Evolutionary conservation across 2,329 filamentous ascomycete genomes (phyloP), one percentile per base, ranked within the genome.

Genomic region (Paramyrothecium roridum): DNA sequence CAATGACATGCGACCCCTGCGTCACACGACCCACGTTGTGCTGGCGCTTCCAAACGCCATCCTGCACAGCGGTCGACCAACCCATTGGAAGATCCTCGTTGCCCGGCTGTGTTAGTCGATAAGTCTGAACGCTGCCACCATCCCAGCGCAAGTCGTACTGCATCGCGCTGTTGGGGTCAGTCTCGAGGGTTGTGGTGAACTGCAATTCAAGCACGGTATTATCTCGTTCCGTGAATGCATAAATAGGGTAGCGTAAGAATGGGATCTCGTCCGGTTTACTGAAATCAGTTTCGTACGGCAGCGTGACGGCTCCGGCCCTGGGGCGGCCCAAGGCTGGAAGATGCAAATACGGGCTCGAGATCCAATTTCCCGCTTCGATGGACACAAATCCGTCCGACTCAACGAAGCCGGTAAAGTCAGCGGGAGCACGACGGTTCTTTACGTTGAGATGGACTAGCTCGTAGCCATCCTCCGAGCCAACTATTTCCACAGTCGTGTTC

Each of bases 141-240:
- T 82, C 76, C 17, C 84, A 65, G 7, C 76, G 73, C 3, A 82
- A 67, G 4, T 80, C 76, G 58, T 80, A 84, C 6, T 71, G 72
- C 64, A 85, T 77, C 2, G 73, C 76, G 1, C 73, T 70, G 21
- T 70, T 67, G 1, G 81, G 80, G 54, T 81, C 75, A 7, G 78
- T 75, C 60, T 84, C 83, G 4, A 83, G 71, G 0, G 76, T 70
- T 52, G 66, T 69, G 54, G 67, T 73, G 59, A 76, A 70, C 46
- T 73, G 71, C 13, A 74, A 59, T 19, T 67, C 63, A 1, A 72
- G 63, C 2, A 58, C 61, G 1, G 71, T 59, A 12, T 60, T 54
- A 2, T 58, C 53, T 3, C 57, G 58, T 2, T 60, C 50, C 1
- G 66, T 59, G 49, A 70, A 69, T 8, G 71, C 62, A 48, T 69